Conservation (phyloP, 2,329 filamentous ascomycete genomes). For the Blumeria hordei region DNA sequence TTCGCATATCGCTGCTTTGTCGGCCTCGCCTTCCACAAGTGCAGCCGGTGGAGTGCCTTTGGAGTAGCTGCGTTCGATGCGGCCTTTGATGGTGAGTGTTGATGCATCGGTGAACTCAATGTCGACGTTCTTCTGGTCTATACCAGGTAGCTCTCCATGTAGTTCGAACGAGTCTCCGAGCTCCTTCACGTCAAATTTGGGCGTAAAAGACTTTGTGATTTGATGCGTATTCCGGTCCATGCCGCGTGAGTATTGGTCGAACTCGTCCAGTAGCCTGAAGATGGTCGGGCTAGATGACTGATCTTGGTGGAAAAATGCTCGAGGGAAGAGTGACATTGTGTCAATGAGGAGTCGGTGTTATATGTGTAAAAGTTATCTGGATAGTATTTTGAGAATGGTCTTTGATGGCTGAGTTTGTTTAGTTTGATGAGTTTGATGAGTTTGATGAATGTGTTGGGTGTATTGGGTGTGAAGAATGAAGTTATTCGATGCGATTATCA, state of each 20-base stretch:
- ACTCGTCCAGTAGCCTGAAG: constrained; percentile 40
- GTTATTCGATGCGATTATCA: too few species aligned
- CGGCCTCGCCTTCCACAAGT: not conserved
- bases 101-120: constrained; percentile 61
- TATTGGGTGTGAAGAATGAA: too few species aligned
- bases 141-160: constrained; percentile 55
- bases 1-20: too few species aligned
- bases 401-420: too few species aligned
- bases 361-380: too few species aligned
- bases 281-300: constrained; percentile 30
- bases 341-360: too few species aligned
- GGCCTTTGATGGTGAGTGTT: constrained; percentile 47
- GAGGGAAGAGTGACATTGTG: constrained; percentile 34
- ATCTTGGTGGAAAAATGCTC: constrained; percentile 18
- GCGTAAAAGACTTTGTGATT: constrained; percentile 31
- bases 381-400: too few species aligned
- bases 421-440: too few species aligned
- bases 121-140: constrained; percentile 46
- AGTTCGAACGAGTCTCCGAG: constrained; percentile 45
- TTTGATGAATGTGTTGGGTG: too few species aligned
- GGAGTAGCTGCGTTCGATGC: constrained; percentile 29
- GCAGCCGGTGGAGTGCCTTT: not conserved
- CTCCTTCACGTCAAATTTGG: constrained; percentile 60
- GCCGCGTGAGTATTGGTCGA: constrained; percentile 26
- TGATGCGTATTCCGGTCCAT: not conserved